Conservation (phyloP, 1,284 basidiomycete genomes). For the Heterobasidion irregulare region DNA sequence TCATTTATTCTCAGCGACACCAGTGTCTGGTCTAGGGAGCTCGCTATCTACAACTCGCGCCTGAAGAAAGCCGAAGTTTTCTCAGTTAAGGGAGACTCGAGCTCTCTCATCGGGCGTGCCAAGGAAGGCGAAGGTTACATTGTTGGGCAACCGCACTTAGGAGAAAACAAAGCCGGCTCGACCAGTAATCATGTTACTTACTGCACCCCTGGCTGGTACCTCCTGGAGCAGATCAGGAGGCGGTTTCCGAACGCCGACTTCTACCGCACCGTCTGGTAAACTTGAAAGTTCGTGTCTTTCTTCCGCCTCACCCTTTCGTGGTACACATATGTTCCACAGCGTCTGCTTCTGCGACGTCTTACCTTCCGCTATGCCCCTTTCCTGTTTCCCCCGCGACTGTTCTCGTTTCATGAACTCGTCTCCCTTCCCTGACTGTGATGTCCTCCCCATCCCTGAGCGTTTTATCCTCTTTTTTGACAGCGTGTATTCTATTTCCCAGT, state of each 20-base stretch:
- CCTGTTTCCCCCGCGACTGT: too few species aligned
- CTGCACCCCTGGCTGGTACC: conserved; percentile 15
- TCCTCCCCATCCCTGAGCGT: background rate
- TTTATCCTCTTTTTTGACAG: too few species aligned
- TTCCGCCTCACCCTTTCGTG: background rate
- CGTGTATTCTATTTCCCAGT: too few species aligned
- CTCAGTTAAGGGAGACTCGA: conserved; percentile 16
- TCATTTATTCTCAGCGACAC: conserved; percentile 7
- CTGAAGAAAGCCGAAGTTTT: conserved; percentile 8
- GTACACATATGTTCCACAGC: background rate
- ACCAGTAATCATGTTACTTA: conserved; percentile 15
- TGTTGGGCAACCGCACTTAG: conserved; percentile 15
- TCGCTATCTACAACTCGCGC: conserved; percentile 10
- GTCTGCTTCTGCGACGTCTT: background rate
- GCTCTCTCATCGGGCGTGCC: conserved; percentile 13
- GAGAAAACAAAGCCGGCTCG: conserved; percentile 9
- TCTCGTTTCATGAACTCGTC: background rate
- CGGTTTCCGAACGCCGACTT: conserved; percentile 18
- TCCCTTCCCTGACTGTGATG: background rate
- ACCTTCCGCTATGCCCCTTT: background rate
- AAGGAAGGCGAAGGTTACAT: conserved; percentile 10
- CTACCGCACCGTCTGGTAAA: conserved; percentile 9
- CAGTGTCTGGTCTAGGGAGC: conserved; percentile 14
- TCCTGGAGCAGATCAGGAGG: conserved; percentile 12
- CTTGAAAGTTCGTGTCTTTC: background rate